Evolutionary conservation across 2,329 filamentous ascomycete species (phyloP).

Genomic region (Beauveria caledonica): DNA sequence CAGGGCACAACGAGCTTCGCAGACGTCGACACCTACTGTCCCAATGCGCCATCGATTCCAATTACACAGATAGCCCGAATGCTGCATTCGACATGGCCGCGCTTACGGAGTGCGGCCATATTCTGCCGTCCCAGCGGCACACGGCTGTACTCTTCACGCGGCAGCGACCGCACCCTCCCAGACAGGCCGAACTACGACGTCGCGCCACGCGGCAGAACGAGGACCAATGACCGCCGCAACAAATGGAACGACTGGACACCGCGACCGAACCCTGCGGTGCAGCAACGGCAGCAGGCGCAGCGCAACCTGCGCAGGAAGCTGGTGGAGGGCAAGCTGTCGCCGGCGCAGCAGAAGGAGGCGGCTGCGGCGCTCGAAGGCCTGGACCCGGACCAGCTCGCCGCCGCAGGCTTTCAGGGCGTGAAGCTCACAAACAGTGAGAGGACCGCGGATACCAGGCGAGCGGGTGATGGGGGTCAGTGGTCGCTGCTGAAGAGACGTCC

Average conservation of each 20-base stretch:
- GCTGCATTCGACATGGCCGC: constrained; percentile 23
- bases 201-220: neutral
- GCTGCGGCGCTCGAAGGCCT: neutral
- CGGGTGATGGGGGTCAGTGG: neutral
- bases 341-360: neutral
- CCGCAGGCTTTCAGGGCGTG: too few relatives aligned
- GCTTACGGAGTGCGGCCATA: constrained; percentile 17
- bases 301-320: neutral
- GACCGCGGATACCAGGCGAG: neutral
- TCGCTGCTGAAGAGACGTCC: neutral
- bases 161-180: neutral
- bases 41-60: neutral
- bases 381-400: neutral
- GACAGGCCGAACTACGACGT: neutral
- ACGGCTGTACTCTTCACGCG: neutral
- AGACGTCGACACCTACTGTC: neutral
- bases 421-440: neutral
- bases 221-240: neutral
- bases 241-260: too few relatives aligned
- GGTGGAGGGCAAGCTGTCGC: neutral
- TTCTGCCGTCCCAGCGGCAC: neutral
- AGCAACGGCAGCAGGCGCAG: neutral
- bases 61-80: constrained; percentile 18
- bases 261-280: neutral
- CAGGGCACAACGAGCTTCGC: neutral